Evolutionary conservation across 2,329 filamentous ascomycete genomes (phyloP).

Genomic region (Gnomoniopsis sp.): DNA sequence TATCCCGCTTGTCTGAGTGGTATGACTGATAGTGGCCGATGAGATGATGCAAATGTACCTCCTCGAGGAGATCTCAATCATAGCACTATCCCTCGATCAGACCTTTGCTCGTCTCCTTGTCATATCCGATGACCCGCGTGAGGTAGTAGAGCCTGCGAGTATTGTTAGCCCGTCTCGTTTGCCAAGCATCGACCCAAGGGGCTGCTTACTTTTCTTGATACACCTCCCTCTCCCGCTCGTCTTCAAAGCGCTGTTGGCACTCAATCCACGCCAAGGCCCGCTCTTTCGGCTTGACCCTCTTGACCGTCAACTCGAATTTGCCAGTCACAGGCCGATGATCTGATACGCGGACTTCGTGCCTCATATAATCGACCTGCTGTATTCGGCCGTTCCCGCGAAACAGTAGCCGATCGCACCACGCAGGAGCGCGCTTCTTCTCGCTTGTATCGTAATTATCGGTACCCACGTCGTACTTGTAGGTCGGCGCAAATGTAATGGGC

Average conservation of each 20-base stretch:
- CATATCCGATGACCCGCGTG: slow-evolving; percentile 50
- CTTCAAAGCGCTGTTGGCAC: slow-evolving; percentile 71
- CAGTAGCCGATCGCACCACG: slow-evolving; percentile 95
- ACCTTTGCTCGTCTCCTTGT: slow-evolving; percentile 45
- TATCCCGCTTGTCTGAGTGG: background rate
- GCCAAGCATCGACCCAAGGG: no score
- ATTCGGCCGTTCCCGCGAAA: slow-evolving; percentile 79
- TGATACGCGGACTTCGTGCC: slow-evolving; percentile 86
- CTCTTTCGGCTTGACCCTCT: slow-evolving; percentile 69
- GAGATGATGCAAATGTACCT: background rate
- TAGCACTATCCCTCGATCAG: slow-evolving; percentile 35
- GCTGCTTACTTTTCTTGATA: slow-evolving; percentile 72
- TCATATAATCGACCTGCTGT: slow-evolving; percentile 80
- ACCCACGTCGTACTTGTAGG: slow-evolving; percentile 97
- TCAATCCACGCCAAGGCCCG: slow-evolving; percentile 67
- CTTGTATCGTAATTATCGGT: slow-evolving; percentile 91
- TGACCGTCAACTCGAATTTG: slow-evolving; percentile 76
- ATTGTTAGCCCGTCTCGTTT: slow-evolving; percentile 22
- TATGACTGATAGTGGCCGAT: background rate
- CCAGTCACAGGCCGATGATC: slow-evolving; percentile 94
- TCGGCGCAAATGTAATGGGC: slow-evolving; percentile 88
- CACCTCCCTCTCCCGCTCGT: slow-evolving; percentile 64
- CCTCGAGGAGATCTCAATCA: background rate
- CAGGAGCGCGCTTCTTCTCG: slow-evolving; percentile 90
- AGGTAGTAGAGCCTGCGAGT: slow-evolving; percentile 46